Percentiles rank a stretch among this genome's conserved stretches.
Evolutionary conservation across 108 stramenopile genomes (phyloP).

Genomic region (Conticribra weissflogii): DNA sequence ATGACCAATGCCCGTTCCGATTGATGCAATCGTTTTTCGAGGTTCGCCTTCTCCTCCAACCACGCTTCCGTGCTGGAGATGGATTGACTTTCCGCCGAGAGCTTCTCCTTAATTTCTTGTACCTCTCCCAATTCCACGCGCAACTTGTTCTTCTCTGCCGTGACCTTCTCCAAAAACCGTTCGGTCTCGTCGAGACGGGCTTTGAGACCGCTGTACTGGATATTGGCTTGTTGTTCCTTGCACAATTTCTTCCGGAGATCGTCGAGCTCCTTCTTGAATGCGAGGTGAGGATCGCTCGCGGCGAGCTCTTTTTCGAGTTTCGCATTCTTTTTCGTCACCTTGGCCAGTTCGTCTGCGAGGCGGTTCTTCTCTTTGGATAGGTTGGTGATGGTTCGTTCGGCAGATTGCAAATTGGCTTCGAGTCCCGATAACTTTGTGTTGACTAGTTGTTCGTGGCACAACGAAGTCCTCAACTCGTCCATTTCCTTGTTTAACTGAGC

Average conservation of each 20-base stretch:
- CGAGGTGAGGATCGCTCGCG: background rate
- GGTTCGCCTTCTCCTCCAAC: background rate
- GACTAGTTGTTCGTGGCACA: conserved; percentile 6
- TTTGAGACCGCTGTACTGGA: background rate
- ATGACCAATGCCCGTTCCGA: conserved; percentile 3
- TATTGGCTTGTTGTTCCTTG: conserved; percentile 3
- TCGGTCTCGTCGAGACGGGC: conserved; percentile 12
- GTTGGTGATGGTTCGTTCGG: background rate
- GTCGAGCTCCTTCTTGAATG: conserved; percentile 4
- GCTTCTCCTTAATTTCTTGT: background rate
- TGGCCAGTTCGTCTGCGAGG: background rate
- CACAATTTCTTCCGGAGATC: conserved; percentile 3
- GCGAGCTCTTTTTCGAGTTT: background rate
- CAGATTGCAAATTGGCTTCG: background rate
- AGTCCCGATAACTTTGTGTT: background rate
- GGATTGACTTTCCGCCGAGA: background rate
- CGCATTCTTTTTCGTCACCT: background rate
- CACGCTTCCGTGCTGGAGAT: background rate
- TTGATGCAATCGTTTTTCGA: conserved; percentile 1
- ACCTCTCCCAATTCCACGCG: conserved; percentile 1
- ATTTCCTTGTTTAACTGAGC: conserved; percentile 14
- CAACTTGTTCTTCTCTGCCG: background rate
- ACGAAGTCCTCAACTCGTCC: conserved; percentile 6
- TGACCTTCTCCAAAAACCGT: background rate
- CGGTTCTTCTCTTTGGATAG: conserved; percentile 1